Conservation (phyloP, 2,329 filamentous ascomycete species). For the Ophiosphaerella herpotricha region DNA sequence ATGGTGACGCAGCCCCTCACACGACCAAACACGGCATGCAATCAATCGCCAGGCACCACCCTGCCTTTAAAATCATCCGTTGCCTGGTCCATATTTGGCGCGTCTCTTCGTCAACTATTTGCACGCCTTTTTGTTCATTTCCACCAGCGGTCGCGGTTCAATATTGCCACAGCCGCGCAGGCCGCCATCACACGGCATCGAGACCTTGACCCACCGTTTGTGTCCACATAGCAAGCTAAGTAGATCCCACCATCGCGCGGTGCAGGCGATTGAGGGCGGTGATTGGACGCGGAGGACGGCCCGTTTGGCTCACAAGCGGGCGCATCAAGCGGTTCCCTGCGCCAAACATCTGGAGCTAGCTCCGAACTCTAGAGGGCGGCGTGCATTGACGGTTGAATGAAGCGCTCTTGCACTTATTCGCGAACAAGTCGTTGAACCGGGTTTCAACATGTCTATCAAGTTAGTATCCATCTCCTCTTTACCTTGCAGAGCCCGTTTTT, state of each 20-base stretch:
- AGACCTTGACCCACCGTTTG: slow-evolving; percentile 16
- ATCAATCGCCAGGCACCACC: too few relatives aligned
- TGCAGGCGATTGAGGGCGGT: slow-evolving; percentile 13
- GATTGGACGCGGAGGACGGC: slow-evolving; percentile 27
- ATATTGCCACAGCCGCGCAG: slow-evolving; percentile 18
- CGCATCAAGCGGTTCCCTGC: slow-evolving; percentile 26
- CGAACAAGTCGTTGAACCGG: slow-evolving; percentile 22
- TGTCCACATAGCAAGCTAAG: slow-evolving; percentile 23
- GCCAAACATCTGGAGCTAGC: slow-evolving; percentile 11
- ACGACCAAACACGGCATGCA: not conserved
- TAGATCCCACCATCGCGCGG: slow-evolving; percentile 23
- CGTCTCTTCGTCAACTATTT: too few relatives aligned
- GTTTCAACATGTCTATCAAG: slow-evolving; percentile 47
- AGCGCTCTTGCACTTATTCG: slow-evolving; percentile 24
- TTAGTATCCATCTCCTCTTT: slow-evolving; percentile 28
- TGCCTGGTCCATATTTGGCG: not conserved
- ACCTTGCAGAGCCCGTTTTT: not conserved
- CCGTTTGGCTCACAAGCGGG: slow-evolving; percentile 20
- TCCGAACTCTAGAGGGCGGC: slow-evolving; percentile 10
- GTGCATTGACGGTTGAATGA: slow-evolving; percentile 26
- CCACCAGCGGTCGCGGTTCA: too few relatives aligned
- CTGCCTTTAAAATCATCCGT: not conserved
- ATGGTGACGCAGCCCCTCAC: slow-evolving; percentile 13
- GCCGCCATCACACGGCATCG: slow-evolving; percentile 19
- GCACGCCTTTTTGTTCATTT: too few relatives aligned